A percentile compares a stretch with the other conserved stretches of the same genome.
These are phyloP conservation scores for Trichophyton mentagrophytes DNA, from an alignment of 2,329 filamentous ascomycete genomes.

Conservation along the genomic window DNA sequence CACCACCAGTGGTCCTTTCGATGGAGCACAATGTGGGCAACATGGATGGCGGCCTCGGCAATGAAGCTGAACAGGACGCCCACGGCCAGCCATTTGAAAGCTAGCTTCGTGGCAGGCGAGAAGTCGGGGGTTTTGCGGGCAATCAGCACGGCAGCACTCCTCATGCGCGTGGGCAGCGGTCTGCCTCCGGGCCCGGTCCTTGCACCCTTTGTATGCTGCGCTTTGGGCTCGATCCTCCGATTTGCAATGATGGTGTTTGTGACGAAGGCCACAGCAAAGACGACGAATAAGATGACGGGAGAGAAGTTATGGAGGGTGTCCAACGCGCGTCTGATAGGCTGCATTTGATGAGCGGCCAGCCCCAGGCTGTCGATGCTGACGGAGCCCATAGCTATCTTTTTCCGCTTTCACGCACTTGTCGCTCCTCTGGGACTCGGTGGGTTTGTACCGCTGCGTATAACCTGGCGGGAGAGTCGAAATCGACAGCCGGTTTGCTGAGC, in stretches of 20 bases:
- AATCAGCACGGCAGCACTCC: slow-evolving; percentile 38
- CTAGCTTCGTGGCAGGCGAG: slow-evolving; percentile 52
- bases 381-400: slow-evolving; percentile 8
- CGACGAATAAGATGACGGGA: slow-evolving; percentile 50
- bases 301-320: slow-evolving; percentile 45
- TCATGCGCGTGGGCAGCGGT: slow-evolving; percentile 57
- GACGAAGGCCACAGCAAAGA: slow-evolving; percentile 53
- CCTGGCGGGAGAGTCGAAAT: slow-evolving; percentile 7
- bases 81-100: slow-evolving; percentile 64
- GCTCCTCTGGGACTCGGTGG: too few relatives aligned
- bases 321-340: slow-evolving; percentile 33
- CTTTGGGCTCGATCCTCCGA: slow-evolving; percentile 35
- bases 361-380: slow-evolving; percentile 6
- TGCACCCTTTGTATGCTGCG: slow-evolving; percentile 31
- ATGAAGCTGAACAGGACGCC: slow-evolving; percentile 63
- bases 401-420: too few relatives aligned
- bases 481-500: not conserved
- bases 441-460: not conserved
- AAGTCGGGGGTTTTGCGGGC: slow-evolving; percentile 43
- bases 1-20: slow-evolving; percentile 66
- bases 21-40: slow-evolving; percentile 57
- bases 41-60: slow-evolving; percentile 59
- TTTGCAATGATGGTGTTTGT: slow-evolving; percentile 46
- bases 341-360: slow-evolving; percentile 19
- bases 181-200: slow-evolving; percentile 72